Conservation (phyloP, 768 basidiomycete species). For the Mrakia hoshinonis region DNA sequence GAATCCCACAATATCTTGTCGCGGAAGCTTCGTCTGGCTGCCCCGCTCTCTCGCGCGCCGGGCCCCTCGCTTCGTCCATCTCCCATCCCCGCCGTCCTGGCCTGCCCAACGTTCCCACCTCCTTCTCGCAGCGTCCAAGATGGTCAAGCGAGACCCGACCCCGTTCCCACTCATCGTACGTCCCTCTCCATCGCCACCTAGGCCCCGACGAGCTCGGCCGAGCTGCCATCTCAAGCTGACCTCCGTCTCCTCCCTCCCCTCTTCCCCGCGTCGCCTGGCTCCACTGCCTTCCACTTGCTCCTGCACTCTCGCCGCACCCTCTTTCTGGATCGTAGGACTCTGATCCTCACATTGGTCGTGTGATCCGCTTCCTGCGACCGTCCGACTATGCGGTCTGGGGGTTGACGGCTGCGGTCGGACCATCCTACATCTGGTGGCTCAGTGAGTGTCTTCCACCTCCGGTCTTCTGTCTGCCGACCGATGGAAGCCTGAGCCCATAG, state of each 20-base stretch:
- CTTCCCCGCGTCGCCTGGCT: neutral
- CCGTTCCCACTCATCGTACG: conserved; percentile 72
- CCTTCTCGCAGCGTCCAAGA: conserved; percentile 30
- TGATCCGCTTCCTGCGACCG: conserved; percentile 77
- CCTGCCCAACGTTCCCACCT: neutral
- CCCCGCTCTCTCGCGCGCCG: neutral
- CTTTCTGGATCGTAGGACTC: conserved; percentile 46
- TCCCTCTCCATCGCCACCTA: neutral
- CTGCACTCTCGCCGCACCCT: too few relatives aligned
- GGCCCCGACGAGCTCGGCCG: neutral
- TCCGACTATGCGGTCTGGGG: conserved; percentile 83
- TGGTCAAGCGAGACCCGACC: conserved; percentile 40
- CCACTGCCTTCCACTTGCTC: neutral
- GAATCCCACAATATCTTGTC: too few relatives aligned
- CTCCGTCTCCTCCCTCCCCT: neutral
- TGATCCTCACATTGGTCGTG: conserved; percentile 80
- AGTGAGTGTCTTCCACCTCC: too few relatives aligned
- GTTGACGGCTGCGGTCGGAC: conserved; percentile 49
- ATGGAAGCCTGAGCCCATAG: too few relatives aligned
- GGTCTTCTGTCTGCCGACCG: too few relatives aligned
- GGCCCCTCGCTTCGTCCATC: neutral
- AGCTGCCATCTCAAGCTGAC: neutral
- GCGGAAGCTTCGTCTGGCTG: too few relatives aligned
- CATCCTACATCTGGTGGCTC: too few relatives aligned
- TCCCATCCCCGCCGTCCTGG: neutral